Evolutionary conservation across 345 rosid species (phyloP).

Genomic region (Carallia brachiata): DNA sequence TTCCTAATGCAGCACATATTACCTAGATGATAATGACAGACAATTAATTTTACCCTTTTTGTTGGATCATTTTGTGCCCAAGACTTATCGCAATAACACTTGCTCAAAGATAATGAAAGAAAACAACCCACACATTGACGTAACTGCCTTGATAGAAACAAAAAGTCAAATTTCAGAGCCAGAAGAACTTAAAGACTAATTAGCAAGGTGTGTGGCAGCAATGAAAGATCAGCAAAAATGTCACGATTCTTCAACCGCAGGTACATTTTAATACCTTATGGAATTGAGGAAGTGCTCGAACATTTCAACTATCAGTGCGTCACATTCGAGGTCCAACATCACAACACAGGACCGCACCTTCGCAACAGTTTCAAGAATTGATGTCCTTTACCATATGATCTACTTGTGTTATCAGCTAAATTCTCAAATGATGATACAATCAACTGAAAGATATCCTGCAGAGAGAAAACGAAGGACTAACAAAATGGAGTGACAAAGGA

Average conservation of each 20-base stretch:
- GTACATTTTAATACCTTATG: slow-evolving; percentile 55
- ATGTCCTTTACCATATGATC: slow-evolving; percentile 65
- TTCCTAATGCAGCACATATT: no score
- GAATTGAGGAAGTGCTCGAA: slow-evolving; percentile 80
- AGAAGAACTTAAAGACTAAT: background rate
- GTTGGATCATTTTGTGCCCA: no score
- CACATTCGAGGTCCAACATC: slow-evolving; percentile 99
- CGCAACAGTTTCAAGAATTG: slow-evolving; percentile 95
- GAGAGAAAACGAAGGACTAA: background rate
- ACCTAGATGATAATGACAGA: background rate
- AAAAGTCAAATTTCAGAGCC: background rate
- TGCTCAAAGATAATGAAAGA: no score
- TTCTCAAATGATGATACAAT: slow-evolving; percentile 88
- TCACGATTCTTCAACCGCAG: background rate
- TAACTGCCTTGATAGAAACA: background rate
- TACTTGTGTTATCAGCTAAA: slow-evolving; percentile 63
- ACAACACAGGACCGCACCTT: slow-evolving; percentile 93
- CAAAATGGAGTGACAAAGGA: slow-evolving; percentile 13
- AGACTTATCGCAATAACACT: no score
- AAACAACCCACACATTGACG: background rate
- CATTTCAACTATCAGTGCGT: slow-evolving; percentile 78
- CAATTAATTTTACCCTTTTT: no score
- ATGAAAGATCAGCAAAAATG: no score
- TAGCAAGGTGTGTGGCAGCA: no score
- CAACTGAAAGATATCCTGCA: slow-evolving; percentile 85